Conservation (phyloP, 176 grass and related monocot genomes). For the Eragrostis curvula region DNA sequence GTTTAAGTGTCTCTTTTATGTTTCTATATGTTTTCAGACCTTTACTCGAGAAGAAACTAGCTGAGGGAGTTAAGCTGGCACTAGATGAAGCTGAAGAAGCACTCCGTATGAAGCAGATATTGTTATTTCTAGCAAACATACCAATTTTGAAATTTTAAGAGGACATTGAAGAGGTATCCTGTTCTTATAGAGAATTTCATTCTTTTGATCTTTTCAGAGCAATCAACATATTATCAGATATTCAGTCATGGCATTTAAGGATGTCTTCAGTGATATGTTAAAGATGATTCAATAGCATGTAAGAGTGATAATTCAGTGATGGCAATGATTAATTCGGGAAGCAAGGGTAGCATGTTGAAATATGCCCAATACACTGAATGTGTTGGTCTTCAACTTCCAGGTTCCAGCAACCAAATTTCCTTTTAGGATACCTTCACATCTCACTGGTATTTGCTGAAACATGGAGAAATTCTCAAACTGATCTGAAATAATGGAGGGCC, state of each 20-base stretch:
- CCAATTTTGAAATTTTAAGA: conserved; percentile 46
- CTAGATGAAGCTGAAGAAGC: conserved; percentile 84
- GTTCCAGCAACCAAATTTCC: conserved; percentile 63
- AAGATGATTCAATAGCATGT: conserved; percentile 61
- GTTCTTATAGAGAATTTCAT: conserved; percentile 27
- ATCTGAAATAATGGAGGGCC: conserved; percentile 28
- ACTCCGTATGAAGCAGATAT: conserved; percentile 57
- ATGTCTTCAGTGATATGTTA: conserved; percentile 71
- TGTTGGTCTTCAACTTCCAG: conserved; percentile 76
- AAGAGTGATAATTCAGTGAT: conserved; percentile 76
- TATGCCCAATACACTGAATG: conserved; percentile 78
- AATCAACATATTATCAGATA: conserved; percentile 45
- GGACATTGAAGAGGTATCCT: conserved; percentile 46
- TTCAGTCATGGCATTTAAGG: conserved; percentile 82
- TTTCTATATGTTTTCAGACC: conserved; percentile 68
- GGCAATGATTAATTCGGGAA: conserved; percentile 77
- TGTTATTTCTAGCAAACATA: conserved; percentile 60
- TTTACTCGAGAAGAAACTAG: conserved; percentile 62
- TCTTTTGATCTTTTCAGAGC: conserved; percentile 31
- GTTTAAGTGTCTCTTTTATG: conserved; percentile 76
- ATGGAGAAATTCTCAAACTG: conserved; percentile 43
- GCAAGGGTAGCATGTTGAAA: conserved; percentile 86
- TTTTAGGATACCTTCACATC: conserved; percentile 61
- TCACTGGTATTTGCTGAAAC: conserved; percentile 71
- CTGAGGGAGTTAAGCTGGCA: conserved; percentile 58